Evolutionary conservation across 1,284 basidiomycete species (phyloP), one percentile per base, ranked within the genome.

Genomic region (Leccinum angustisporum): DNA sequence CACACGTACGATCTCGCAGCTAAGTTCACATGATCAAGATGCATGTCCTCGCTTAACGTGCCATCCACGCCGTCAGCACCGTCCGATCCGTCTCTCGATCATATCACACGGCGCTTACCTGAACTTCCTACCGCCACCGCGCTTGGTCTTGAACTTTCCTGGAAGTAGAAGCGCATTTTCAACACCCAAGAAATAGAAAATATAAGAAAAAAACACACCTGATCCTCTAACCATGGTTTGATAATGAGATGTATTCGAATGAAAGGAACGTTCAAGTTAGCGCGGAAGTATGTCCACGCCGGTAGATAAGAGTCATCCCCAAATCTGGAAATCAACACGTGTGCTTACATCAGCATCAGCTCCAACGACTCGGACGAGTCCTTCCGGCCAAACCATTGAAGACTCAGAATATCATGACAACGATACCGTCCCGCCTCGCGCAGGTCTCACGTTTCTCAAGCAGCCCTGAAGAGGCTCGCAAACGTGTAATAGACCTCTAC

Each of bases 361-460:
- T 59, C 9, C 52, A 54, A 34, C 67, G 63, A 63, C 18, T 59
- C 9, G 31, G 34, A 34, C 67, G 63, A 63, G 56, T 57, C 50
- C 30, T 34, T 43, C 65, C 69, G 66, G 59, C 34, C 1, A 4
- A 9, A 9, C n/a, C 30, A 25, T n/a, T 31, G 30, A 5, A 27
- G 9, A 30, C 10, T 14, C 9, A 16, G 4, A 51, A 51, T 25
- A 51, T 51, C 72, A 91, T 93, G 88, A 87, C 90, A 55, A 98
- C 94, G 58, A 98, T 98, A 75, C 96, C 97, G 21, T 79, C 95
- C 57, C 89, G 97, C 57, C 85, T 99, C 18, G 92, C 97, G 25
- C 86, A 86, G 68, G 74, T 85, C 18, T 85, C 92, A 4, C 80
- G 81, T 48, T 77, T 81, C 30, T 92, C 91, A 0, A 71, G 77